Evolutionary conservation across 768 basidiomycete species (phyloP), one percentile per base, ranked within the genome.

Genomic region (Suillus sp.): DNA sequence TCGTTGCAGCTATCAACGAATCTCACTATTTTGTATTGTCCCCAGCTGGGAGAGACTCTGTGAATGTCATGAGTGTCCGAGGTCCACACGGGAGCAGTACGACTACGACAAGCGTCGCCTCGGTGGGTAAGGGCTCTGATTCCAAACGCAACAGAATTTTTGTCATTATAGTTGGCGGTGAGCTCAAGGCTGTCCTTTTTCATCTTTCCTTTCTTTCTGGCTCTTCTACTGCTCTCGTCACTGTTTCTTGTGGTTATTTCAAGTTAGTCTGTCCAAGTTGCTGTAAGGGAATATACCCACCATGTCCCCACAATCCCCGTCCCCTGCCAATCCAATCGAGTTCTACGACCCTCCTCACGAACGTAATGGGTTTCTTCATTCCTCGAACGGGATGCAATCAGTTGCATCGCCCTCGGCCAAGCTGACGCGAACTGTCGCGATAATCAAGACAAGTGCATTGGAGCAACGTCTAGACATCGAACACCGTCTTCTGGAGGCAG

Each of bases 391-490:
- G 38, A 59, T 51, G 27, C 63, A 60, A 42, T 18, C 54, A 1
- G 62, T 55, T 27, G 9, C 54, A 18, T 64, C 70, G 11, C 60
- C 72, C 20, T 34, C 48, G 20, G 62, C 67, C 3, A 11, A 50
- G 30, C 35, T 66, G 55, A 83, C 83, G n/a, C 83, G 92, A 61
- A 92, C 92, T 0, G 86, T 93, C 58, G 92, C 90, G 20, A 91
- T 93, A 66, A 92, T 94, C 82, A 94, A 93, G 78, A 82, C 82
- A 34, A 88, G 92, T 79, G 91, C 92, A 0, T 77, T 93, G 47
- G 73, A 79, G 11, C 83, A 90, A 67, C 80, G 92, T 55, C 88
- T 93, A 69, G 90, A 91, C 54, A 93, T 94, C 65, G 92, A 95
- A 77, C 84, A 82, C 43, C 81, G 88, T 55, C 91, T 95, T 65